Conservation (phyloP, 1,139 yeast genomes). For the Lodderomyces oxycetoniae region DNA sequence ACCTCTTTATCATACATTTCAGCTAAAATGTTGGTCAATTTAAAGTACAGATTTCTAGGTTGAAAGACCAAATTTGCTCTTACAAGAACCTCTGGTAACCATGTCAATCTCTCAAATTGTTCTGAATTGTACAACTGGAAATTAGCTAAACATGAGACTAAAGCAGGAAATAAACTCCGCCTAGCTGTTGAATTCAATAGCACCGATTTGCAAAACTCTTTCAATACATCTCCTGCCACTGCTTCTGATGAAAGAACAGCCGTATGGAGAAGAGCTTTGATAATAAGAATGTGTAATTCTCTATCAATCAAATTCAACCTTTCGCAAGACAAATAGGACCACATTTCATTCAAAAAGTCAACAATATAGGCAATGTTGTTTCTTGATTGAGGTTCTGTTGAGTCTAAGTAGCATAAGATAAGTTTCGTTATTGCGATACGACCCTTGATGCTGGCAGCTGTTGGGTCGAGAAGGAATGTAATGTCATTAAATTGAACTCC, state of each 20-base stretch:
- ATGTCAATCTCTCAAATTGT: conserved; percentile 36
- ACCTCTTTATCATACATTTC: conserved; percentile 40
- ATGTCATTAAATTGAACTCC: conserved; percentile 11
- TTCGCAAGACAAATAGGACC: conserved; percentile 44
- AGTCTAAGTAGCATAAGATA: conserved; percentile 12
- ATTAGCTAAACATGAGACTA: conserved; percentile 41
- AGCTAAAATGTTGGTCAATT: conserved; percentile 56
- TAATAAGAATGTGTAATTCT: conserved; percentile 53
- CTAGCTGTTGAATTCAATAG: conserved; percentile 56
- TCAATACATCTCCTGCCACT: conserved; percentile 24
- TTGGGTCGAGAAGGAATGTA: conserved; percentile 17
- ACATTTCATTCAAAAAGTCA: conserved; percentile 38
- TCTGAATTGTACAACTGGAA: conserved; percentile 31
- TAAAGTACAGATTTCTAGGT: conserved; percentile 52
- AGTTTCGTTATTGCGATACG: conserved; percentile 23
- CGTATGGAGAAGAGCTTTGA: conserved; percentile 38
- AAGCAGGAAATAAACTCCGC: conserved; percentile 61
- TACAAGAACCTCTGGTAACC: conserved; percentile 55
- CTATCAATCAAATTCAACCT: conserved; percentile 65
- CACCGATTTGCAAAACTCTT: conserved; percentile 38
- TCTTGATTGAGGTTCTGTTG: background rate
- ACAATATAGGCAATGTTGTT: conserved; percentile 21
- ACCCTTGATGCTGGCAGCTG: conserved; percentile 18
- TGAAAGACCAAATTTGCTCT: conserved; percentile 48
- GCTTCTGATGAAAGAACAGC: conserved; percentile 19